Conservation (phyloP, 106 monocot species). For the Dendrobium huoshanense region DNA sequence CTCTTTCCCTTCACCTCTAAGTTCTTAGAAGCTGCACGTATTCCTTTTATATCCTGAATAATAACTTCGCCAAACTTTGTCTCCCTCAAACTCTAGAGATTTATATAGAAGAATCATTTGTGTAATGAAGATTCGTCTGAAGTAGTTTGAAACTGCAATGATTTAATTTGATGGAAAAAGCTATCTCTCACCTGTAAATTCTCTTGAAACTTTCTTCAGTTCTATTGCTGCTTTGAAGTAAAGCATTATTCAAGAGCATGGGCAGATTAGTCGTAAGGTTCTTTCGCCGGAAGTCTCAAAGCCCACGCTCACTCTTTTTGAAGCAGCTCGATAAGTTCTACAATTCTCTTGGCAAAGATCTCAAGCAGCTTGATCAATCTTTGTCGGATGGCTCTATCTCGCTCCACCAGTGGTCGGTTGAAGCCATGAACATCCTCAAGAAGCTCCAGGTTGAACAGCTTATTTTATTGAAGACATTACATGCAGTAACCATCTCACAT, state of each 20-base stretch:
- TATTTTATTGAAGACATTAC: slow-evolving; percentile 29
- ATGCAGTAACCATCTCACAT: slow-evolving; percentile 18
- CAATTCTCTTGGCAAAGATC: slow-evolving; percentile 29
- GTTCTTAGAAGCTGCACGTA: no score
- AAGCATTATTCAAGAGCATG: neutral
- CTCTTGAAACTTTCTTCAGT: neutral
- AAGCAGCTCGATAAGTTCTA: slow-evolving; percentile 13
- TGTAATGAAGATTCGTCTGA: no score
- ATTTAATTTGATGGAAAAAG: no score
- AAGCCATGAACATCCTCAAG: slow-evolving; percentile 49
- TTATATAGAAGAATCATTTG: no score
- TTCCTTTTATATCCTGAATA: no score
- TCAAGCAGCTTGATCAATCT: slow-evolving; percentile 34
- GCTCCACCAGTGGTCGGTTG: slow-evolving; percentile 39
- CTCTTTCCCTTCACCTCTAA: no score
- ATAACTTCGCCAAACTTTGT: no score
- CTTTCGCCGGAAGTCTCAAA: neutral
- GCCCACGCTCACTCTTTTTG: neutral
- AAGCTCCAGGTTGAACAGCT: slow-evolving; percentile 45
- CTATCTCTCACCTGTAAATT: no score
- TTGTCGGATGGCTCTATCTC: slow-evolving; percentile 29
- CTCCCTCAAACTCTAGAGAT: no score
- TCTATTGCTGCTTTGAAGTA: neutral
- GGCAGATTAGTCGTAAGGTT: neutral
- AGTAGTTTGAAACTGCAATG: no score